phyloP scores from a whole-genome alignment of 345 rosid genomes.

The Gossypium raimondii region DNA sequence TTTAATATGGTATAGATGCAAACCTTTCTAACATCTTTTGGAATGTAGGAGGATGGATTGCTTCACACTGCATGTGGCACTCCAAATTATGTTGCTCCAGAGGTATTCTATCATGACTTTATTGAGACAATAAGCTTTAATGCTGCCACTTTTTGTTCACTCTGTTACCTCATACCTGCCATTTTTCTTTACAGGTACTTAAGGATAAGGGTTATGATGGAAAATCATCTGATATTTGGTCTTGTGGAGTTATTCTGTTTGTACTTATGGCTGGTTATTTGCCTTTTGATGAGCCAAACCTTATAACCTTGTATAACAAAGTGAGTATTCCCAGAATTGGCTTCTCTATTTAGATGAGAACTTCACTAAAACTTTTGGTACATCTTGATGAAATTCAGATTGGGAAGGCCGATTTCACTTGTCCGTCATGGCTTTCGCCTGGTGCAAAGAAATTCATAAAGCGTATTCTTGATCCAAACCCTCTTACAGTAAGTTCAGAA shows the following conservation, averaged over 20 bases:
- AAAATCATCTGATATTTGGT: conserved; percentile 80
- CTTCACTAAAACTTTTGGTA: background rate
- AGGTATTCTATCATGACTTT: conserved; percentile 40
- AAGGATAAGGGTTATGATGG: conserved; percentile 88
- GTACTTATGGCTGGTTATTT: conserved; percentile 95
- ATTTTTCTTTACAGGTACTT: conserved; percentile 53
- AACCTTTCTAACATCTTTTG: background rate
- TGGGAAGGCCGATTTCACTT: conserved; percentile 55
- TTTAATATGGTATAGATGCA: background rate
- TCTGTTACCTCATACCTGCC: background rate
- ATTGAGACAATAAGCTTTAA: conserved; percentile 7
- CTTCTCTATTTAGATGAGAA: conserved; percentile 15
- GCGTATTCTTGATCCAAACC: conserved; percentile 83
- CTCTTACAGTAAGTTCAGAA: conserved; percentile 54
- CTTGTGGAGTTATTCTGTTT: conserved; percentile 87
- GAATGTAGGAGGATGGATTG: conserved; percentile 75
- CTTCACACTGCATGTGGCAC: conserved; percentile 98
- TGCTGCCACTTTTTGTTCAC: background rate
- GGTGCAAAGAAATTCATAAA: conserved; percentile 65
- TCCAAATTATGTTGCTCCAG: conserved; percentile 95
- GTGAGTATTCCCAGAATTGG: conserved; percentile 31
- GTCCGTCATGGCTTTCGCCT: conserved; percentile 75
- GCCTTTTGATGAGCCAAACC: conserved; percentile 85
- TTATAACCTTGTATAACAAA: conserved; percentile 59
- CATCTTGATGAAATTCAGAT: conserved; percentile 46